Evolutionary conservation across 441 rosid species (phyloP), one percentile per base, ranked within the genome.

Genomic region (Geranium incanum): DNA sequence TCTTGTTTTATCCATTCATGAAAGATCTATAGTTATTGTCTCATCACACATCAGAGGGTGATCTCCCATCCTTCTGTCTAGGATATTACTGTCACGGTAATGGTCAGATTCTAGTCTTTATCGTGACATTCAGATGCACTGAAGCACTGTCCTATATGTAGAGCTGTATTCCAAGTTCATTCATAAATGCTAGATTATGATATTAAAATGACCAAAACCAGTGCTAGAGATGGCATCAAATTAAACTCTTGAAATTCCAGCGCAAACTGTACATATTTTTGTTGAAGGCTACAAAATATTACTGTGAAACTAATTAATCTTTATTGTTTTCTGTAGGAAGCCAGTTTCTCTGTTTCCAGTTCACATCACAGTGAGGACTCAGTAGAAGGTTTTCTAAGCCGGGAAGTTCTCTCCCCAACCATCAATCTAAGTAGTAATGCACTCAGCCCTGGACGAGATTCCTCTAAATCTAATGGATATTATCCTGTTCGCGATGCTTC

Each of bases 311-410:
- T 68, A 69, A 77, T 36, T 6, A 9, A 28, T 6, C 19, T 63
- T 3, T 62, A 8, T 28, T 15, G 41, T 66, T 45, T 18, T 36
- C 48, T 69, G 41, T 70, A 85, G 86, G 86, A 79, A 68, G 62
- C 79, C 18, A 81, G 78, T 74, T 72, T 78, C 41, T 76, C 72
- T 2, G 52, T 78, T 37, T 78, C 83, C 13, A 84, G 68, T 67
- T 86, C 91, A 62, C 66, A 68, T 66, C 73, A 63, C 70, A 84
- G 81, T 76, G 81, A 74, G 63, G 84, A 76, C 52, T 82, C 84
- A 5, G 83, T 72, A 15, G 82, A 77, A 62, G 74, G 60, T 68
- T 79, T 79, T 36, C 62, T 71, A 3, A 78, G 57, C 19, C 76
- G 71, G 68, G 82, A 73, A 70, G 67, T 66, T 38, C 68, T 71